phyloP scores from a whole-genome alignment of 1,284 basidiomycete species.

The Xerocomus nothofagi region DNA sequence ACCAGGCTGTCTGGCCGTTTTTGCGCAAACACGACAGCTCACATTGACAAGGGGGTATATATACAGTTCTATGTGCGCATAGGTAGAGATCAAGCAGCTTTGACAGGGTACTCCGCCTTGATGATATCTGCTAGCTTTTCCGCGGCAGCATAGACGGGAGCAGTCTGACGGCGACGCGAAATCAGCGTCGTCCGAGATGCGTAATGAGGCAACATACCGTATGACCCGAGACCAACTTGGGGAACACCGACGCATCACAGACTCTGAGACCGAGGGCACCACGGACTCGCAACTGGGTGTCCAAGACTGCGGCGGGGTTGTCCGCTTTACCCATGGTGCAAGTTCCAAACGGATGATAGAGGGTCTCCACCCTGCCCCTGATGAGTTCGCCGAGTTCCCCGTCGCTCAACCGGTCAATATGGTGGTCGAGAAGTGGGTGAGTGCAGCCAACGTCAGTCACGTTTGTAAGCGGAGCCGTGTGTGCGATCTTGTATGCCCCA shows the following conservation, averaged over 20 bases:
- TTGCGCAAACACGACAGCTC: constrained; percentile 4
- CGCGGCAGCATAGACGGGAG: constrained; percentile 55
- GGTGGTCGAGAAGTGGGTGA: constrained; percentile 46
- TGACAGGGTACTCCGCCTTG: constrained; percentile 35
- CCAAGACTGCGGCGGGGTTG: constrained; percentile 44
- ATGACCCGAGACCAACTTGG: constrained; percentile 59
- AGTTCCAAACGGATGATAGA: constrained; percentile 59
- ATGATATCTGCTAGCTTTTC: constrained; percentile 67
- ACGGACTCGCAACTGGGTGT: constrained; percentile 49
- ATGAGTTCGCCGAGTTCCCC: constrained; percentile 45
- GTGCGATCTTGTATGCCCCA: constrained; percentile 48
- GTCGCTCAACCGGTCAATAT: constrained; percentile 41
- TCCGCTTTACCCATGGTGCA: constrained; percentile 53
- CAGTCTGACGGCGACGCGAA: constrained; percentile 44
- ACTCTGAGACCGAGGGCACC: constrained; percentile 50
- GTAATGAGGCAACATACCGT: constrained; percentile 44
- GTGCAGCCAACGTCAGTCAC: constrained; percentile 45
- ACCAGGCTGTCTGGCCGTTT: constrained; percentile 29
- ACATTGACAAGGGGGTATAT: background rate
- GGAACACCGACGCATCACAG: constrained; percentile 61
- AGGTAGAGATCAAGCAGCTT: background rate
- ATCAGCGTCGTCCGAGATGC: background rate
- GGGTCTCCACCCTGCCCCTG: constrained; percentile 50
- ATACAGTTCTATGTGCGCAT: background rate
- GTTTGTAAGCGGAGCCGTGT: constrained; percentile 48